A percentile compares a stretch with the other conserved stretches of the same genome.
Evolutionary conservation across 2,329 filamentous ascomycete genomes (phyloP).

Genomic region (Fusarium penzigii): DNA sequence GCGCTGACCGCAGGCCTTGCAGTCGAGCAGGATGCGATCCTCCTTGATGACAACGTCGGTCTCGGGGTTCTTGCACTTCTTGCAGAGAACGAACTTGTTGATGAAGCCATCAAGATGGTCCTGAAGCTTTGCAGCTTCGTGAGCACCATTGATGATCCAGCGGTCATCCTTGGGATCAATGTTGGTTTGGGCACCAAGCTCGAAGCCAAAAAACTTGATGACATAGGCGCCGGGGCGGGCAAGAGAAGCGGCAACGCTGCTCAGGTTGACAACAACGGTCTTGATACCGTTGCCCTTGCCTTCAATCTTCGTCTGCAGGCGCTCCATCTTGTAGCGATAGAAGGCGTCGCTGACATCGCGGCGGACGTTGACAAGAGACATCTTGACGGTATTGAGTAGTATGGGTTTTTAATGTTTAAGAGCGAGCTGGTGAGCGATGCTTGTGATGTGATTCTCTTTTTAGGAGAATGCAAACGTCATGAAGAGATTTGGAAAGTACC

Average conservation of each 20-base stretch:
- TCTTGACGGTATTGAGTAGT: conserved; percentile 57
- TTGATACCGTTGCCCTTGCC: conserved; percentile 99
- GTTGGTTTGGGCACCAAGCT: conserved; percentile 98
- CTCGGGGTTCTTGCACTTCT: conserved; percentile 99
- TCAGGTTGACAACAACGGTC: conserved; percentile 94
- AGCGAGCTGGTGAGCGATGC: conserved; percentile 17
- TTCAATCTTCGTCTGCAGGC: conserved; percentile 97
- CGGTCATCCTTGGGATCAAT: conserved; percentile 95
- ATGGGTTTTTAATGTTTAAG: conserved; percentile 18
- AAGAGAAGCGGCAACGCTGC: conserved; percentile 88
- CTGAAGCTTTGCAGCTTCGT: conserved; percentile 93
- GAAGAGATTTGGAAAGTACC: conserved; percentile 34
- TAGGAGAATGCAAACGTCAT: conserved; percentile 39
- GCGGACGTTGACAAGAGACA: conserved; percentile 98
- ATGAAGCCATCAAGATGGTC: conserved; percentile 99
- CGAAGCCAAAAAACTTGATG: conserved; percentile 99
- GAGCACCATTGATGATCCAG: conserved; percentile 99
- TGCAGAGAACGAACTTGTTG: conserved; percentile 97
- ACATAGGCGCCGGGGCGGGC: conserved; percentile 91
- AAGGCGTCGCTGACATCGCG: conserved; percentile 97
- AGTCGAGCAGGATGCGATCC: conserved; percentile 87
- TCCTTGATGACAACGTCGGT: conserved; percentile 96
- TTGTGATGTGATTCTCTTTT: conserved; percentile 18
- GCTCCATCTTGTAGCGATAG: conserved; percentile 99
- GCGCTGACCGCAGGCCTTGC: conserved; percentile 97